phyloP scores from a whole-genome alignment of 2,329 filamentous ascomycete genomes.

The Ophiostoma piceae region DNA sequence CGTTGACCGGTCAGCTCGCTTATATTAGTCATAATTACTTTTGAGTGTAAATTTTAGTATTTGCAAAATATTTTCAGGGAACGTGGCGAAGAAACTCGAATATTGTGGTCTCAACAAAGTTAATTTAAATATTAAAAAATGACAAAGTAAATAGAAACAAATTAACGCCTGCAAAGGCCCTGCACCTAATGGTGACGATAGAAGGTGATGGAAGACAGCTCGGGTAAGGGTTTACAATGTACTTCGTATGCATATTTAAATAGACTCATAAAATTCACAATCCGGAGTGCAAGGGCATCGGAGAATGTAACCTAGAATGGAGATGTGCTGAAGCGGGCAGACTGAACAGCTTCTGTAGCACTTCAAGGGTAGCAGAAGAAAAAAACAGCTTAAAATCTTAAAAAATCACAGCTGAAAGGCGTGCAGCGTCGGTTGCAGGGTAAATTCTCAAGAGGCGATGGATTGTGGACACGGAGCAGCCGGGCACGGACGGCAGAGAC shows the following conservation, averaged over 20 bases:
- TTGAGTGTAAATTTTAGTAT: too few species aligned
- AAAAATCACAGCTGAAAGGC: not conserved
- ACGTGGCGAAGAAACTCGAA: too few species aligned
- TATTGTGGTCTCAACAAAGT: too few species aligned
- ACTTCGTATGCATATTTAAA: not conserved
- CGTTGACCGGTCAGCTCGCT: not conserved
- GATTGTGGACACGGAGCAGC: not conserved
- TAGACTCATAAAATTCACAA: not conserved
- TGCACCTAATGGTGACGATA: not conserved
- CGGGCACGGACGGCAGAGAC: not conserved
- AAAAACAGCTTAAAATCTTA: not conserved
- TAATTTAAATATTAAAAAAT: not conserved
- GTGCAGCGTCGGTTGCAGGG: not conserved
- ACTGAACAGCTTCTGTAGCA: not conserved
- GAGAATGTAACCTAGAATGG: slow-evolving; percentile 1
- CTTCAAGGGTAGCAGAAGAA: not conserved
- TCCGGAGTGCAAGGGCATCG: not conserved
- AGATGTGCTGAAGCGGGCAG: not conserved
- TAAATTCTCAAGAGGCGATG: not conserved
- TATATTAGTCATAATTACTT: not conserved
- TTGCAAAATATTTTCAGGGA: too few species aligned
- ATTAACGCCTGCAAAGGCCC: not conserved
- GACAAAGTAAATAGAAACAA: not conserved
- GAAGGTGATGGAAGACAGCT: not conserved
- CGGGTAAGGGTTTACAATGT: not conserved